Evolutionary conservation across 148 eudicot species (phyloP).

Genomic region (Suaeda aralocaspica): DNA sequence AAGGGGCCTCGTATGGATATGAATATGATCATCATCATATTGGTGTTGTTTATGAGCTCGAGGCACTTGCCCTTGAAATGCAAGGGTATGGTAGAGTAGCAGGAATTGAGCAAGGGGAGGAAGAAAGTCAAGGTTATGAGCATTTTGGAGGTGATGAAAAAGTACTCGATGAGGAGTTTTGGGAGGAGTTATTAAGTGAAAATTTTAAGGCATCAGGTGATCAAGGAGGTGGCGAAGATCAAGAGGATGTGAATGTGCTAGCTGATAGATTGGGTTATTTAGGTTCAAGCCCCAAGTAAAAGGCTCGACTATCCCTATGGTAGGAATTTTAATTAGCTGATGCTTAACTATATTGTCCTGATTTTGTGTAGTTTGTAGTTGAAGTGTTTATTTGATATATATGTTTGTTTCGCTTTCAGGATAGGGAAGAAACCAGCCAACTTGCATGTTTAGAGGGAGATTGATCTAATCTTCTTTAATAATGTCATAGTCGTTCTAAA

Average conservation of each 20-base stretch:
- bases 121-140: constrained; percentile 30
- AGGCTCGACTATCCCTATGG: neutral
- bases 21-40: constrained; percentile 7
- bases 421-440: constrained; percentile 10
- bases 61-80: constrained; percentile 85
- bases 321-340: neutral
- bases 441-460: no score
- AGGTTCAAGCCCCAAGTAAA: constrained; percentile 31
- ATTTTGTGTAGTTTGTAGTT: constrained; percentile 5
- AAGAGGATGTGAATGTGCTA: constrained; percentile 38
- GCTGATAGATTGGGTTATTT: constrained; percentile 32
- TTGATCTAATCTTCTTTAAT: constrained; percentile 10
- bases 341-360: neutral
- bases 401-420: constrained; percentile 28
- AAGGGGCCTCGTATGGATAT: constrained; percentile 34
- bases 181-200: constrained; percentile 78
- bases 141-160: constrained; percentile 32
- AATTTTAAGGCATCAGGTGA: constrained; percentile 35
- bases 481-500: no score
- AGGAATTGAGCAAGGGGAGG: constrained; percentile 37
- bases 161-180: constrained; percentile 77
- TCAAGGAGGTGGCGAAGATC: constrained; percentile 26
- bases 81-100: constrained; percentile 61
- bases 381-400: neutral
- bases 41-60: constrained; percentile 71